phyloP scores from a whole-genome alignment of 2,329 filamentous ascomycete genomes.

The Chaetomiaceae sp. region DNA sequence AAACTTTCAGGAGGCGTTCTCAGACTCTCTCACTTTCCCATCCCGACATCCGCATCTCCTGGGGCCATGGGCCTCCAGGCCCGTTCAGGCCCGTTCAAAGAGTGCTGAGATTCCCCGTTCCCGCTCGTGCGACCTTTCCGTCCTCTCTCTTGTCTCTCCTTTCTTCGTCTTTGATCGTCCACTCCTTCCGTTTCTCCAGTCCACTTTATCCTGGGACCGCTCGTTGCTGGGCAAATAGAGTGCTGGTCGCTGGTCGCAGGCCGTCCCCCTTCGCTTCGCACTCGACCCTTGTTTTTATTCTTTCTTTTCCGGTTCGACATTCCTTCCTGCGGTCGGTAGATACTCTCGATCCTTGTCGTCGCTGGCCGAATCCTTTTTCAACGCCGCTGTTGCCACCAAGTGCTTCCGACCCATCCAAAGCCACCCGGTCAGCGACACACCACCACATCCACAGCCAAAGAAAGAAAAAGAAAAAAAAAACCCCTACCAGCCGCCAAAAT shows the following conservation, averaged over 20 bases:
- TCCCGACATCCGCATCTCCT: neutral
- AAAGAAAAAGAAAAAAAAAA: neutral
- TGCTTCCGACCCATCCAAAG: too few relatives aligned
- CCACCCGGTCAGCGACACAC: neutral
- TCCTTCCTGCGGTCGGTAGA: neutral
- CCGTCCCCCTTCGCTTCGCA: constrained; percentile 11
- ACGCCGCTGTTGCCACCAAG: too few relatives aligned
- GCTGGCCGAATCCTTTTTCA: constrained; percentile 9
- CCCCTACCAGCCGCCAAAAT: constrained; percentile 28
- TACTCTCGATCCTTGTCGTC: neutral
- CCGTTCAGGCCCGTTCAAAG: constrained; percentile 5
- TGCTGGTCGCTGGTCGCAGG: constrained; percentile 23
- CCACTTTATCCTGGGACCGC: constrained; percentile 2
- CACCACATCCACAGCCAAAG: neutral
- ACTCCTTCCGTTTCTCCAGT: neutral
- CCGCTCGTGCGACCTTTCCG: neutral
- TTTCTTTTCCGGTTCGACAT: neutral
- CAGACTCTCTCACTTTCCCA: neutral
- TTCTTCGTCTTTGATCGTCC: neutral
- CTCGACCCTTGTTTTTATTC: constrained; percentile 4
- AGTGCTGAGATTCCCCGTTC: neutral
- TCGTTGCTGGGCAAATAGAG: constrained; percentile 18
- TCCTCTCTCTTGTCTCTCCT: neutral
- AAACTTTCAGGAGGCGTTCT: neutral
- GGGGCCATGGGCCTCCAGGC: neutral